Percentiles rank a stretch among this genome's conserved stretches.
Conservation (phyloP, 352 stramenopile genomes). For the Pythium coloratum region DNA sequence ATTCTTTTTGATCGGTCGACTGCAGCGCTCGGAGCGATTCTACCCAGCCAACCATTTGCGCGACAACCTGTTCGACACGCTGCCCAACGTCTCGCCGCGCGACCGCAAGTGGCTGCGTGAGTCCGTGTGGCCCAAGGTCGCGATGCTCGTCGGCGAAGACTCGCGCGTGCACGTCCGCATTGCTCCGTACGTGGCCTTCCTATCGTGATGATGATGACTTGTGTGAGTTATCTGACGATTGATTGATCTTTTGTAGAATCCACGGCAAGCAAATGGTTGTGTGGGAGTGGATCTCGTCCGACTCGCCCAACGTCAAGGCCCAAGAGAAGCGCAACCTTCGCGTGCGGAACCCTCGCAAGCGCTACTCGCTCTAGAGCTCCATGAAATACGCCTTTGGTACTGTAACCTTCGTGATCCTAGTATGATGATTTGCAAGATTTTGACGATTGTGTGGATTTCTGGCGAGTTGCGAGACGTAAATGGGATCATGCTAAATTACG, state of each 20-base stretch:
- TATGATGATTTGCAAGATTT: too few relatives aligned
- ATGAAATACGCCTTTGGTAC: neutral
- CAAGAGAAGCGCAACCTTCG: conserved; percentile 14
- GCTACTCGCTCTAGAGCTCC: conserved; percentile 25
- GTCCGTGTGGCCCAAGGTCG: conserved; percentile 61
- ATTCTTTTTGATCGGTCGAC: conserved; percentile 54
- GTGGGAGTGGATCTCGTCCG: conserved; percentile 63
- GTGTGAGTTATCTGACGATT: neutral
- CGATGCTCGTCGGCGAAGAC: conserved; percentile 52
- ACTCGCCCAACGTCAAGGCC: conserved; percentile 33
- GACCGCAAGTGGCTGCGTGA: conserved; percentile 56
- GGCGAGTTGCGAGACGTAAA: neutral
- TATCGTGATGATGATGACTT: neutral
- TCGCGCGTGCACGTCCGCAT: conserved; percentile 44
- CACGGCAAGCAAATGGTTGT: conserved; percentile 47
- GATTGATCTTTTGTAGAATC: conserved; percentile 19
- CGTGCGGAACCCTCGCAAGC: conserved; percentile 21
- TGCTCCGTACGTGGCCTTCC: conserved; percentile 39
- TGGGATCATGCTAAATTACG: conserved; percentile 27
- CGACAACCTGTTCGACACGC: conserved; percentile 57
- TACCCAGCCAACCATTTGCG: conserved; percentile 62
- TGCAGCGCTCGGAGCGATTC: conserved; percentile 34
- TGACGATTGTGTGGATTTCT: too few relatives aligned
- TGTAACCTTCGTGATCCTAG: neutral
- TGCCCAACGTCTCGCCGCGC: conserved; percentile 30